A percentile compares a stretch with the other conserved stretches of the same genome.
phyloP scores from a whole-genome alignment of 2,329 filamentous ascomycete species.

The Davidsoniella virescens region DNA sequence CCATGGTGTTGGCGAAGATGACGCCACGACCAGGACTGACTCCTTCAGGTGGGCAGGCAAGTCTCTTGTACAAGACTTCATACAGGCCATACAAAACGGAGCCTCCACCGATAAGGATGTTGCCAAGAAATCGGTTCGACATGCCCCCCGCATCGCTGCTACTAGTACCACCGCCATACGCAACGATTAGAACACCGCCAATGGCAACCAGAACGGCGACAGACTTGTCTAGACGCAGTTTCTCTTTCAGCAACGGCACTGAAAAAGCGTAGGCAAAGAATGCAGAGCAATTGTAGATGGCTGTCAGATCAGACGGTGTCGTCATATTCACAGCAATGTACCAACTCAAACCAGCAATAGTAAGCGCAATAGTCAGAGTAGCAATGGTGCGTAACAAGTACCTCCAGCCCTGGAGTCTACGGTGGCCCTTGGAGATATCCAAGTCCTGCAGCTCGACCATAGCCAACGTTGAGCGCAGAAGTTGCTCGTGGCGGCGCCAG shows the following conservation, averaged over 20 bases:
- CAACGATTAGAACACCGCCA: slow-evolving; percentile 78
- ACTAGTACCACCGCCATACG: slow-evolving; percentile 57
- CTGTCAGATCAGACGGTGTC: slow-evolving; percentile 81
- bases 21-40: slow-evolving; percentile 74
- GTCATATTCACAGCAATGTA: slow-evolving; percentile 91
- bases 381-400: slow-evolving; percentile 71
- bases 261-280: slow-evolving; percentile 98
- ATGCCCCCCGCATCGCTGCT: slow-evolving; percentile 22
- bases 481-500: slow-evolving; percentile 49
- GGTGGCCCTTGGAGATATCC: slow-evolving; percentile 35
- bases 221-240: slow-evolving; percentile 68
- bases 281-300: slow-evolving; percentile 97
- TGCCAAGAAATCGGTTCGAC: slow-evolving; percentile 61
- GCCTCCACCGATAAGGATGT: slow-evolving; percentile 79
- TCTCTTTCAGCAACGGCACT: slow-evolving; percentile 76
- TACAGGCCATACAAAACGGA: slow-evolving; percentile 92
- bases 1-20: slow-evolving; percentile 89
- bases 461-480: slow-evolving; percentile 40
- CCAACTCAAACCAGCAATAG: slow-evolving; percentile 83
- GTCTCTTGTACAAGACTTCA: slow-evolving; percentile 89
- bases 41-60: slow-evolving; percentile 84
- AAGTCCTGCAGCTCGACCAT: slow-evolving; percentile 76
- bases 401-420: slow-evolving; percentile 25
- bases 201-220: slow-evolving; percentile 78
- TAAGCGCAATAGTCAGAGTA: slow-evolving; percentile 71